phyloP scores from a whole-genome alignment of 2,329 filamentous ascomycete species.

The Ustilaginoidea virens region DNA sequence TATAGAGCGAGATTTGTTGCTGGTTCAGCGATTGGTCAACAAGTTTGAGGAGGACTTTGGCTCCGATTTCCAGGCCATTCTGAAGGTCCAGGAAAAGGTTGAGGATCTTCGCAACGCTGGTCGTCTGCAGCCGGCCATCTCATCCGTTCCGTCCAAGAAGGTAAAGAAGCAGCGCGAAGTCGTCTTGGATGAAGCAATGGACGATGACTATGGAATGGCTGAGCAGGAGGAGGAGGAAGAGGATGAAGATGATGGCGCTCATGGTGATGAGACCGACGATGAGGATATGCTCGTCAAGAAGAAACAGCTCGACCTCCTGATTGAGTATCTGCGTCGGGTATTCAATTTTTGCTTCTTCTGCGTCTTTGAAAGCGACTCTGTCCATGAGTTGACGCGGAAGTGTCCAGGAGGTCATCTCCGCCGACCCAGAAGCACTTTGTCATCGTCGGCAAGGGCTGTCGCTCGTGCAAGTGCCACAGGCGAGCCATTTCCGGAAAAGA shows the following conservation, averaged over 20 bases:
- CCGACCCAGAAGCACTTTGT: slow-evolving; percentile 73
- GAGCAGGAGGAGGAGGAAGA: slow-evolving; percentile 63
- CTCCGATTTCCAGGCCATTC: slow-evolving; percentile 57
- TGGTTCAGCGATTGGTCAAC: slow-evolving; percentile 67
- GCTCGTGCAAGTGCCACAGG: slow-evolving; percentile 73
- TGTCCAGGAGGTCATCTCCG: slow-evolving; percentile 95
- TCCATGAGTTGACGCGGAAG: slow-evolving; percentile 89
- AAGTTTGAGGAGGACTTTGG: slow-evolving; percentile 79
- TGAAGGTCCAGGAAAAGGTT: slow-evolving; percentile 75
- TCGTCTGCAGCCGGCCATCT: slow-evolving; percentile 52
- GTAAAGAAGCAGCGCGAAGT: slow-evolving; percentile 44
- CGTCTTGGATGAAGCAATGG: slow-evolving; percentile 44
- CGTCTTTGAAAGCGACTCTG: slow-evolving; percentile 94
- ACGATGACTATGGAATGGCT: slow-evolving; percentile 48
- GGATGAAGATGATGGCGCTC: slow-evolving; percentile 63
- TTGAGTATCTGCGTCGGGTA: slow-evolving; percentile 90
- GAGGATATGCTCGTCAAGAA: slow-evolving; percentile 84
- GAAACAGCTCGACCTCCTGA: slow-evolving; percentile 89
- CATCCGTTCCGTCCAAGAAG: slow-evolving; percentile 38
- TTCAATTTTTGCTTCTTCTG: slow-evolving; percentile 99
- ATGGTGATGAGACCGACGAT: slow-evolving; percentile 80
- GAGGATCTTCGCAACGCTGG: slow-evolving; percentile 66
- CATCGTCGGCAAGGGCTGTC: slow-evolving; percentile 66
- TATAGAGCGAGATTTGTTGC: slow-evolving; percentile 73
- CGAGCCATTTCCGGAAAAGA: slow-evolving; percentile 72